Conservation (phyloP, 2,329 filamentous ascomycete species). For the Cephalotrichum gorgonifer region DNA sequence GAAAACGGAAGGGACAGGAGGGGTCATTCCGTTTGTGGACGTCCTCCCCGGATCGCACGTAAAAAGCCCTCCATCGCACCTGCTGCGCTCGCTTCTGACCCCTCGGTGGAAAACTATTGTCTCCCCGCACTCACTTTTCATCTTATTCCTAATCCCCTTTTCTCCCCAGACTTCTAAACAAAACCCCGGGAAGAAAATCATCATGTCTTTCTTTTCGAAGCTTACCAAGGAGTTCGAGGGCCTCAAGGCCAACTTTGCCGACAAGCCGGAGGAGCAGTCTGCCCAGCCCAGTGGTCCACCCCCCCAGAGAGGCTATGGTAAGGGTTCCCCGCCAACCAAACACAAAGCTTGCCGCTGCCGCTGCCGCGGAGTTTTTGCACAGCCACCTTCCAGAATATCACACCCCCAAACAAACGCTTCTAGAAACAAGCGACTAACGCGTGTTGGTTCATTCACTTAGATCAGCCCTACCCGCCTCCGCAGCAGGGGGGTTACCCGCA, state of each 20-base stretch:
- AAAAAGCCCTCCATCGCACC: neutral
- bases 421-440: neutral
- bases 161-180: neutral
- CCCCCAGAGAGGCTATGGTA: conserved; percentile 9
- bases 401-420: neutral
- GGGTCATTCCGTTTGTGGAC: neutral
- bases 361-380: neutral
- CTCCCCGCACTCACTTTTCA: neutral
- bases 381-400: neutral
- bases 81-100: neutral
- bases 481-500: conserved; percentile 8
- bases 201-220: conserved; percentile 35
- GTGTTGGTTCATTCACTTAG: neutral
- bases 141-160: neutral
- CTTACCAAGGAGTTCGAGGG: conserved; percentile 33
- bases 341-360: conserved; percentile 6
- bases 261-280: conserved; percentile 23
- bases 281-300: conserved; percentile 8
- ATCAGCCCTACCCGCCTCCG: conserved; percentile 1
- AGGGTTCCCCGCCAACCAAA: neutral
- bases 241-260: conserved; percentile 31
- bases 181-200: no score
- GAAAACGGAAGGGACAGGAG: neutral
- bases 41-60: neutral
- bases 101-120: neutral